Conservation (phyloP, 352 stramenopile species). For the Globisporangium yorkense region DNA sequence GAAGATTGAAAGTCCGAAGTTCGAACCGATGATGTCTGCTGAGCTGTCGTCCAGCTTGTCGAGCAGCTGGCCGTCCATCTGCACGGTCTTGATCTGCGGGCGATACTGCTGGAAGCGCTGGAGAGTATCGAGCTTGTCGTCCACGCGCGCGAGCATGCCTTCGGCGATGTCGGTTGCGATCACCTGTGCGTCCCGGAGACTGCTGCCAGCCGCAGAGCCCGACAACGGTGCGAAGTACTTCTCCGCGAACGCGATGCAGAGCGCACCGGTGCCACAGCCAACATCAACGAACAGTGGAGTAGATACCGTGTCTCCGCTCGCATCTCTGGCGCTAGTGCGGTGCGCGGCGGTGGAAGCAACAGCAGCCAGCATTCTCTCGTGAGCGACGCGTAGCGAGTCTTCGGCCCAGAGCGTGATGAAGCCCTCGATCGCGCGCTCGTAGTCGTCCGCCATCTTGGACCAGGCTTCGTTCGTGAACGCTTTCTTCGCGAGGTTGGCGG, state of each 20-base stretch:
- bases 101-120: conserved; percentile 13
- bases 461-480: too few species aligned
- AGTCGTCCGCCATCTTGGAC: too few species aligned
- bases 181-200: conserved; percentile 11
- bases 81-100: conserved; percentile 23
- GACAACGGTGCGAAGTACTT: not conserved
- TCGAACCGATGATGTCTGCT: conserved; percentile 34
- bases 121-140: conserved; percentile 15
- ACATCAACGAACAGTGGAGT: too few species aligned
- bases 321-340: too few species aligned
- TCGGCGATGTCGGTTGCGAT: conserved; percentile 37
- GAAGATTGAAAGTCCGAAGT: conserved; percentile 39
- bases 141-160: conserved; percentile 31
- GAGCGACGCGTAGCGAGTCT: too few species aligned
- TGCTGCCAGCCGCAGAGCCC: not conserved
- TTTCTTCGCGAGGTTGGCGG: too few species aligned
- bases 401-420: too few species aligned
- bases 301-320: too few species aligned
- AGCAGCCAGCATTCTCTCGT: too few species aligned
- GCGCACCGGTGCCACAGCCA: not conserved
- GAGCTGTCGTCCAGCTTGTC: conserved; percentile 23
- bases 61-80: conserved; percentile 32
- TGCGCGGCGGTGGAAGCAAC: too few species aligned
- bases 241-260: too few species aligned
- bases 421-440: too few species aligned